phyloP scores from a whole-genome alignment of 257 asterid genomes.

The Solanum bukasovii region DNA sequence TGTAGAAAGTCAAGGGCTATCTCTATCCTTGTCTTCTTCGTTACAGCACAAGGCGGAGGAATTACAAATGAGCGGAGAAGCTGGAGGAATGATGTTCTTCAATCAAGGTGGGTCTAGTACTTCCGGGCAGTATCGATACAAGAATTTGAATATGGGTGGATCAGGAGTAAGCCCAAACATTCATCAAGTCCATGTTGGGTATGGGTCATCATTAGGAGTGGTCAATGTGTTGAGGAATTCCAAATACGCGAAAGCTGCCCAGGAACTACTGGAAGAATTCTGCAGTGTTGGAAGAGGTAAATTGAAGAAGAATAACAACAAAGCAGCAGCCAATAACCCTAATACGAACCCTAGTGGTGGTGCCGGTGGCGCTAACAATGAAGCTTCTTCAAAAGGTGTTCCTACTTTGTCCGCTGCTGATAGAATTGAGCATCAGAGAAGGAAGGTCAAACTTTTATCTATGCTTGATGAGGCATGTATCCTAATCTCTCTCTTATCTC shows the following conservation, averaged over 20 bases:
- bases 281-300: slow-evolving; percentile 91
- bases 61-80: slow-evolving; percentile 37
- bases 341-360: slow-evolving; percentile 14
- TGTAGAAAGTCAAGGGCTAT: slow-evolving; percentile 70
- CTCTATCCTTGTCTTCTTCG: slow-evolving; percentile 73
- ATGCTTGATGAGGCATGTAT: slow-evolving; percentile 97
- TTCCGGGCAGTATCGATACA: slow-evolving; percentile 36
- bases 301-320: slow-evolving; percentile 47
- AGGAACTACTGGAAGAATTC: slow-evolving; percentile 80
- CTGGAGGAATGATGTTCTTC: slow-evolving; percentile 58
- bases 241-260: slow-evolving; percentile 69
- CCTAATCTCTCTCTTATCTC: slow-evolving; percentile 6
- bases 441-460: slow-evolving; percentile 94
- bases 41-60: slow-evolving; percentile 77
- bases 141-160: slow-evolving; percentile 19
- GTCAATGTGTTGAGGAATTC: slow-evolving; percentile 62
- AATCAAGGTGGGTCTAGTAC: slow-evolving; percentile 35
- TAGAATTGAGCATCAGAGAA: slow-evolving; percentile 83
- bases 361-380: slow-evolving; percentile 25
- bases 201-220: slow-evolving; percentile 36
- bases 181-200: slow-evolving; percentile 28
- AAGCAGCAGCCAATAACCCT: slow-evolving; percentile 31
- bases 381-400: slow-evolving; percentile 36
- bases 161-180: slow-evolving; percentile 16
- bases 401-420: slow-evolving; percentile 74